Evolutionary conservation across 768 basidiomycete genomes (phyloP).

Genomic region (Pulveroboletus sp.): DNA sequence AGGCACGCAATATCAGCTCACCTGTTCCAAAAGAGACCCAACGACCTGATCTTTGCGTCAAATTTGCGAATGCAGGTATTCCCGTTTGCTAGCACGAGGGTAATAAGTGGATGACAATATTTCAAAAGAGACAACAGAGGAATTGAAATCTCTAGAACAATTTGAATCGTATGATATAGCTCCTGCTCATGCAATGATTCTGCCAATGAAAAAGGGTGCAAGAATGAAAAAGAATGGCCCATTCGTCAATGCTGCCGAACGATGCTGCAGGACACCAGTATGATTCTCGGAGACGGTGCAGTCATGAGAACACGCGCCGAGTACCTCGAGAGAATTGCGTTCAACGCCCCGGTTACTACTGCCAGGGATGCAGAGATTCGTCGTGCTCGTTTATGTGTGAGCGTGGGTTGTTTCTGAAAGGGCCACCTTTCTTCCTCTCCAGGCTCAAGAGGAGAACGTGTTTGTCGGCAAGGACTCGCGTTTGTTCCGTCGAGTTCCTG

Average conservation of each 20-base stretch:
- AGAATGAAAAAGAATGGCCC: neutral
- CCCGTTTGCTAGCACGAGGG: constrained; percentile 61
- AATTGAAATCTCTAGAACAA: constrained; percentile 24
- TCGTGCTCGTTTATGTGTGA: no score
- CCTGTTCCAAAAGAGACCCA: constrained; percentile 80
- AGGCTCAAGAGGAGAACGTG: no score
- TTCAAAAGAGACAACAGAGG: constrained; percentile 32
- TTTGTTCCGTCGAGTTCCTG: no score
- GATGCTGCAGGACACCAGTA: constrained; percentile 8
- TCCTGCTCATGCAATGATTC: constrained; percentile 12
- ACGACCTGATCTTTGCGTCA: constrained; percentile 85
- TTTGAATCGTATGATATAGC: constrained; percentile 14
- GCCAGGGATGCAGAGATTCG: no score
- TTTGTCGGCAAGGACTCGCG: no score
- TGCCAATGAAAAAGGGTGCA: constrained; percentile 9
- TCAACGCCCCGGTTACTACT: no score
- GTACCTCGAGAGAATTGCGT: no score
- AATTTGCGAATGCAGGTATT: constrained; percentile 83
- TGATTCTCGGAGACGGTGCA: no score
- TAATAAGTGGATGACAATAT: constrained; percentile 33
- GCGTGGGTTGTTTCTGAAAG: no score
- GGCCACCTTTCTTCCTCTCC: no score
- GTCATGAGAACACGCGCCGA: no score
- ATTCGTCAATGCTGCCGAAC: neutral
- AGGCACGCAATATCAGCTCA: constrained; percentile 22